Evolutionary conservation across 2,329 filamentous ascomycete species (phyloP), one percentile per base, ranked within the genome.

Genomic region (Grosmannia clavigera): DNA sequence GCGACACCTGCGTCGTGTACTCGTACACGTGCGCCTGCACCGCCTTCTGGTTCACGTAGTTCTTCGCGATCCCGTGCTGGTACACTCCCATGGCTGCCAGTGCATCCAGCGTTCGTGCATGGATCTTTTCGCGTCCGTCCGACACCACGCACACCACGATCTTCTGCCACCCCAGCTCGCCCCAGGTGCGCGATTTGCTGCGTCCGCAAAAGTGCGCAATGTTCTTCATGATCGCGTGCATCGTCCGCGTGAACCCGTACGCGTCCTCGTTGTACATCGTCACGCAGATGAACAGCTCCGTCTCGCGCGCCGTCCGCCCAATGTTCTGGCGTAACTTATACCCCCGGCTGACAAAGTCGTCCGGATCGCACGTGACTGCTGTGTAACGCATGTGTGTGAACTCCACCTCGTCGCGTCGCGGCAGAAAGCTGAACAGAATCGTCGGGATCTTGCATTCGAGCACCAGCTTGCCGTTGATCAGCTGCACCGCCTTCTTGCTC

Each of bases 251-350:
- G 68, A 99, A 99, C 69, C 91, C 84, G 67, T 96, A 90, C 70
- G 97, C 94, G 73, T 96, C 89, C 74, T 99, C 94, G 73, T 99
- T 99, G 78, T 99, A 99, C 92, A 96, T 96, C 59, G 92, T 97
- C 59, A 97, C 85, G 48, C 92, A 92, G 68, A 97, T 96, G 73
- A 97, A 96, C 3, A 97, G 78, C 75, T 97, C 92, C 0, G 92
- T 96, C 69, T 96, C 89, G 60, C 92, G 81, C 6, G 90, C 87
- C 72, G 96, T 96, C 60, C 90, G 90, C 69, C 96, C 96, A 38
- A 97, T 82, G 70, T 84, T 87, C 74, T 97, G 92, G 64, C 92
- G 88, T 62, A 97, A 75, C 9, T 90, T 85, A 70, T 88, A 91
- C 96, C 92, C 0, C 92, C 95, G 69, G 96, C 92, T 72, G 91